Base-by-base conservation (phyloP, 768 basidiomycete species). In the Austroboletus eburneus region DNA sequence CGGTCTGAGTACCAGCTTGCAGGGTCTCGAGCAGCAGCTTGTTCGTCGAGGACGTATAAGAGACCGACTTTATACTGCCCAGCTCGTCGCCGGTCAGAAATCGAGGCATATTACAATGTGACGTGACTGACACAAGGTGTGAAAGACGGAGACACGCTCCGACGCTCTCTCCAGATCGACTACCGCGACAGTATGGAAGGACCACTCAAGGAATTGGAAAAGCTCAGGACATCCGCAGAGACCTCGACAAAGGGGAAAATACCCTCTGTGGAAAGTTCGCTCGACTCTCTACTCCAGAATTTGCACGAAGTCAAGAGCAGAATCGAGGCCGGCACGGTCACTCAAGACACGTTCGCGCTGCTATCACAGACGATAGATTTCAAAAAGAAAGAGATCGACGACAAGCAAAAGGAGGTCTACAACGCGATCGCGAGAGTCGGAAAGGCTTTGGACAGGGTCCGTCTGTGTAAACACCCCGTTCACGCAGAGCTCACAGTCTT, bases 401-500 rank as follows among this genome's bases (percentile, higher is more conserved):
- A 93, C 29, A 77, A 84, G 3, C 84, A 93, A 72, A 97, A 94
- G 65, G 92, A 93, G 55, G 76, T 91, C 27, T 90, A 94, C 57
- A 79, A 75, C 17, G 81, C 83, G 3, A 67, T 96, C 9, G 78
- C 82, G 22, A 80, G 80, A 54, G 73, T 94, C 30, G 91, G 90
- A 23, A 97, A 93, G 68, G 77, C 82, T 0, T 66, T 97, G 62
- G 95, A 98, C 61, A 98, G 96, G 85, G 95, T 89, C 46, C 35
- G 74, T 49, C 21, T 39, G 22, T 8, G 21, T 54, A 34, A 12
- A 32, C 12, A 9, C 34, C 37, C n/a, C 17, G 27, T 27, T 27
- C 27, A 27, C 24, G 37, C 36, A 29, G 16, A 25, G 41, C 37
- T 39, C 25, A 22, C 39, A 24, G 36, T 60, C 37, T 17, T 21